phyloP scores from a whole-genome alignment of 768 basidiomycete species.

The Pisolithus marmoratus region DNA sequence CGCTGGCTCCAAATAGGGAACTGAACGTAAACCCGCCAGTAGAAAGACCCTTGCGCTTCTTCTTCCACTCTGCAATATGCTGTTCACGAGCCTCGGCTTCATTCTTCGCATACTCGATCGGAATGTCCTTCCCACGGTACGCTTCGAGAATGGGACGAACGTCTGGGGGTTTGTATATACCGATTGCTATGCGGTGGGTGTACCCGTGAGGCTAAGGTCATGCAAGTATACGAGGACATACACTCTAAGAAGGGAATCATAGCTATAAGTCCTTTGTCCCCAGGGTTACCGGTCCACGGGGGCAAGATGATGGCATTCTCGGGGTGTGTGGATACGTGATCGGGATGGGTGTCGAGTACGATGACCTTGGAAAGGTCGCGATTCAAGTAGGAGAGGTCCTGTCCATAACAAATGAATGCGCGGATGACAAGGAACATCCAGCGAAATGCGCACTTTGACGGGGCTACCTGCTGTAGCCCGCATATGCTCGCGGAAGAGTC shows the following conservation, averaged over 20 bases:
- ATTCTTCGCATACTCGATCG: slow-evolving; percentile 81
- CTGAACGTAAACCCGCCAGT: slow-evolving; percentile 40
- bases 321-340: slow-evolving; percentile 73
- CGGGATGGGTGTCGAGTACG: slow-evolving; percentile 76
- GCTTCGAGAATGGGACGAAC: slow-evolving; percentile 82
- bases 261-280: slow-evolving; percentile 75
- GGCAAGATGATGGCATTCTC: slow-evolving; percentile 84
- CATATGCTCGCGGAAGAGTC: slow-evolving; percentile 90
- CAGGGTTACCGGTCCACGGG: slow-evolving; percentile 78
- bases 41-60: slow-evolving; percentile 33
- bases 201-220: background rate
- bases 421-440: background rate
- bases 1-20: slow-evolving; percentile 34
- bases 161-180: slow-evolving; percentile 82
- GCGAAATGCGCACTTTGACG: slow-evolving; percentile 60
- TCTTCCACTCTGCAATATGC: slow-evolving; percentile 79
- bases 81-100: slow-evolving; percentile 78
- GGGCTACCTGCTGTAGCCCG: slow-evolving; percentile 74
- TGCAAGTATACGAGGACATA: slow-evolving; percentile 21
- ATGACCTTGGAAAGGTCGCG: slow-evolving; percentile 89
- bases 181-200: slow-evolving; percentile 58
- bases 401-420: background rate
- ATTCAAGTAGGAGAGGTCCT: slow-evolving; percentile 93
- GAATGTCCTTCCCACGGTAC: slow-evolving; percentile 85
- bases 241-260: slow-evolving; percentile 98